Conservation (phyloP, 106 monocot species). For the Phalaenopsis aphrodite region DNA sequence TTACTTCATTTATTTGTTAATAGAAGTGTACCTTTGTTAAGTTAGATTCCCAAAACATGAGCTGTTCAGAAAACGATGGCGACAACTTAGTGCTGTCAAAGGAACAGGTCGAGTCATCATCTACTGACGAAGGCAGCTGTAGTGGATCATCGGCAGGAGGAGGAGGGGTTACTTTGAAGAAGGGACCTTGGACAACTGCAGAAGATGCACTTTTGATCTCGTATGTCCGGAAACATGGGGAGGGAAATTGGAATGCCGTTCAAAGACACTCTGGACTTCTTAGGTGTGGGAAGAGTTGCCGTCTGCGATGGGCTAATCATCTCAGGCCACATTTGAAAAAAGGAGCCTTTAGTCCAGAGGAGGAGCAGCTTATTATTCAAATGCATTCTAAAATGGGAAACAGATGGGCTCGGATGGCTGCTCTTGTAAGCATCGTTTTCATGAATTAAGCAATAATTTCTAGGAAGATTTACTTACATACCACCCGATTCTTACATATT, state of each 20-base stretch:
- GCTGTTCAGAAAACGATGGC: constrained; percentile 9
- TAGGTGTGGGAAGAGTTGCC: constrained; percentile 77
- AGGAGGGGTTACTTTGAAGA: constrained; percentile 31
- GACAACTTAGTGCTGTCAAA: constrained; percentile 10
- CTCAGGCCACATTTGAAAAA: constrained; percentile 68
- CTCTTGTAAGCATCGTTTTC: constrained; percentile 27
- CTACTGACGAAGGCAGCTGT: constrained; percentile 23
- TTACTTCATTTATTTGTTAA: neutral
- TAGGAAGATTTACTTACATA: neutral
- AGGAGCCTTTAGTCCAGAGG: constrained; percentile 51
- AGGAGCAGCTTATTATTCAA: constrained; percentile 42
- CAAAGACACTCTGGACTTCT: constrained; percentile 52
- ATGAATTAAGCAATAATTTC: neutral
- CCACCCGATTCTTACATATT: too few relatives aligned
- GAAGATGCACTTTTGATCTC: constrained; percentile 65
- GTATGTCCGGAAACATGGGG: constrained; percentile 64
- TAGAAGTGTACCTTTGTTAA: neutral
- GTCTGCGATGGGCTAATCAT: constrained; percentile 80
- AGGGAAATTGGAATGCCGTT: constrained; percentile 82
- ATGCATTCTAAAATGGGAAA: constrained; percentile 63
- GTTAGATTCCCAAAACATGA: constrained; percentile 25
- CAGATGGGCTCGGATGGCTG: constrained; percentile 79
- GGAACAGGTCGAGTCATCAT: constrained; percentile 23
- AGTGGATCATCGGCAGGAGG: constrained; percentile 14
- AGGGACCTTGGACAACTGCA: constrained; percentile 77